Base-by-base conservation (phyloP, 2,329 filamentous ascomycete species). In the Verticillium dahliae region DNA sequence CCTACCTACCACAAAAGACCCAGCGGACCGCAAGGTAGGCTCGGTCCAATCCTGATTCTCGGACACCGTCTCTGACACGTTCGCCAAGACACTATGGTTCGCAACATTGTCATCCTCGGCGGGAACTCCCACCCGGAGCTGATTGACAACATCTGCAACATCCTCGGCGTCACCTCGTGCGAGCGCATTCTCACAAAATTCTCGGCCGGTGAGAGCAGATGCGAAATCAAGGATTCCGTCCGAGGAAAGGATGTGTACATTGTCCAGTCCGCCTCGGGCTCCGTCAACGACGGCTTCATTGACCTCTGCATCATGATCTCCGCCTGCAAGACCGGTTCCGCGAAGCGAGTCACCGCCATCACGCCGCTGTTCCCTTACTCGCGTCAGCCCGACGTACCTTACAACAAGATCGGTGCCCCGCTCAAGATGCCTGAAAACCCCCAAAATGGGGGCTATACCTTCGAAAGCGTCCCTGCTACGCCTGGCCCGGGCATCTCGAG, bases 181-280 rank as follows among this genome's bases (percentile, higher is more conserved):
- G 89, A 92, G 71, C 90, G 94, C 68, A 87, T 93, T 64, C 86
- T 98, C 58, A 85, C 83, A 72, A 97, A 97, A 79, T 99, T 99
- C 80, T 91, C 92, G 37, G 92, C 95, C 59, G 95, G 95, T 68
- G 95, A 98, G 80, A 96, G 91, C 68, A 88, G 94, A 61, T 94
- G 96, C 65, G 95, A 98, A 77, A 96, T 99, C 71, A 85, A 93
- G 74, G 95, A 99, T 76, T 97, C 92, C 14, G 95, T 99, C 59
- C 90, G 95, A 69, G 95, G 91, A 69, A 99, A 99, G 76, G 95
- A 99, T 86, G 95, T 97, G 74, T 99, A 96, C 80, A 97, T 98
- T 73, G 92, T 99, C 71, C 94, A 98, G 77, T 95, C 92, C 52
- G 92, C 92, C 68, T 91, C 91, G 68, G 92, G 92, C 66, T 90